Percentiles rank a stretch among this genome's conserved stretches.
Conservation (phyloP, 2,329 filamentous ascomycete genomes). For the Metarhizium robertsii region DNA sequence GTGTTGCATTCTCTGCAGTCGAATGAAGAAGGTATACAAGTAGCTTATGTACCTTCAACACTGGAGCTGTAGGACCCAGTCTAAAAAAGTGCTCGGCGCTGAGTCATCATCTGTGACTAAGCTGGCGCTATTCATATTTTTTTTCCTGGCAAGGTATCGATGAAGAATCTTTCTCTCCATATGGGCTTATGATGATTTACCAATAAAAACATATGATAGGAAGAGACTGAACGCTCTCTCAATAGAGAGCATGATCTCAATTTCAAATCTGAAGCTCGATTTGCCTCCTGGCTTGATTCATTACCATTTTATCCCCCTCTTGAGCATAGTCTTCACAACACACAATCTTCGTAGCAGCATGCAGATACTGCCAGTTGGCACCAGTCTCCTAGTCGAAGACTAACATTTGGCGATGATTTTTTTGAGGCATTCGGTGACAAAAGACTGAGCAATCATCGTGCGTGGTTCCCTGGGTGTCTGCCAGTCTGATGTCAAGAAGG, state of each 20-base stretch:
- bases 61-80: background rate
- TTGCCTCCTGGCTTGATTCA: background rate
- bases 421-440: too few relatives aligned
- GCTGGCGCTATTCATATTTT: background rate
- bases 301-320: background rate
- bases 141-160: background rate
- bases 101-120: constrained; percentile 2
- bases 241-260: constrained; percentile 51
- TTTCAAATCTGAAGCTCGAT: constrained; percentile 49
- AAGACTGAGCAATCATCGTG: too few relatives aligned
- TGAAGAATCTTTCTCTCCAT: constrained; percentile 17
- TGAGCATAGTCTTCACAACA: constrained; percentile 1
- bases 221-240: constrained; percentile 56
- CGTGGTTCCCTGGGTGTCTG: background rate
- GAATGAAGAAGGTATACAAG: background rate
- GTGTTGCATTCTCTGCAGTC: background rate
- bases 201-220: constrained; percentile 50
- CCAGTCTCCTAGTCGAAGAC: background rate
- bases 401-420: background rate
- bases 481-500: background rate
- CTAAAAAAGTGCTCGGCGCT: background rate
- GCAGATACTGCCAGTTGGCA: background rate
- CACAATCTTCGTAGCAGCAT: background rate
- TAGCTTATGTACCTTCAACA: background rate
- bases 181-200: constrained; percentile 53